Percentiles rank a stretch among this genome's conserved stretches.
Conservation (phyloP, 805 yeast genomes). For the Teunomyces gatunensis region DNA sequence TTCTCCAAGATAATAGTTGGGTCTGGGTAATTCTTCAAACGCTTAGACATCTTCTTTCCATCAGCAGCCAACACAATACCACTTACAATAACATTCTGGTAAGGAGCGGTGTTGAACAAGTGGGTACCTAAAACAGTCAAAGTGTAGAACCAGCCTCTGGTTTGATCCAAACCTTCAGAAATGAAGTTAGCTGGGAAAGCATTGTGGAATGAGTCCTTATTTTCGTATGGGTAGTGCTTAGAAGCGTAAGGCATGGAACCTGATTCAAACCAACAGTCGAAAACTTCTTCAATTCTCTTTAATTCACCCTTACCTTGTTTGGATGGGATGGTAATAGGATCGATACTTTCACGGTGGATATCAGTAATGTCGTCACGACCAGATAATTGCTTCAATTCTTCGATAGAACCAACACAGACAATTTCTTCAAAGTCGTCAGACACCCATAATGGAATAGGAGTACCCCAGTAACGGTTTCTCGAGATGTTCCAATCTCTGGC, state of each 20-base stretch:
- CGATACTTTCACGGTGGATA: constrained; percentile 91
- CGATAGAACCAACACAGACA: constrained; percentile 89
- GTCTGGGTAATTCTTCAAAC: constrained; percentile 97
- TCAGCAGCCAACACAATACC: constrained; percentile 97
- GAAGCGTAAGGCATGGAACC: constrained; percentile 99
- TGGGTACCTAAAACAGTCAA: constrained; percentile 94
- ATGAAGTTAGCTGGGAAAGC: constrained; percentile 97
- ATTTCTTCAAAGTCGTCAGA: constrained; percentile 90
- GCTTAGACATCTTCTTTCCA: constrained; percentile 99
- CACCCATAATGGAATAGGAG: constrained; percentile 98
- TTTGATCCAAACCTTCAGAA: constrained; percentile 98
- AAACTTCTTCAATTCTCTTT: constrained; percentile 93
- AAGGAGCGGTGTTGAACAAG: constrained; percentile 88
- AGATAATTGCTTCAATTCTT: constrained; percentile 78
- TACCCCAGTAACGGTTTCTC: constrained; percentile 99
- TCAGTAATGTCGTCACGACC: constrained; percentile 83
- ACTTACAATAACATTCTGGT: constrained; percentile 89
- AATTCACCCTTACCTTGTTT: constrained; percentile 81
- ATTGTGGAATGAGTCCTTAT: constrained; percentile 61
- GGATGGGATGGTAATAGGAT: constrained; percentile 90
- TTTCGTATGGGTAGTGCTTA: constrained; percentile 94
- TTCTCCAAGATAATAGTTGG: constrained; percentile 76
- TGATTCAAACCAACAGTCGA: constrained; percentile 99
- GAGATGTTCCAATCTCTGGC: constrained; percentile 99
- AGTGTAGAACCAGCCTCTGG: constrained; percentile 99